Conservation (phyloP, 306 rosid species). For the Prunus dulcis region DNA sequence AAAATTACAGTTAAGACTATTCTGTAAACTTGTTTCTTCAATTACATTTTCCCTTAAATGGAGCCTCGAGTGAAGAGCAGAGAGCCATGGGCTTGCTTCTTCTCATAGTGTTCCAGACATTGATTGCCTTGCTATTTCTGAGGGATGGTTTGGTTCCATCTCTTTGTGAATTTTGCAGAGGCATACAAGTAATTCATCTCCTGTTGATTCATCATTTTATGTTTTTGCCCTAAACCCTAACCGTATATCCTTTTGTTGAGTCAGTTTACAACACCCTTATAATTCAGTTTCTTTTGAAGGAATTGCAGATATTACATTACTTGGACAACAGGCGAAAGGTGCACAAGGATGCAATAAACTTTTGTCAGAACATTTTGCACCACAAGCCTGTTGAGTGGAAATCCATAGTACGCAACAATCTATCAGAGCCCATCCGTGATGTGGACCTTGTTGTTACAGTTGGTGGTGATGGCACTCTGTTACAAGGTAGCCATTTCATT, state of each 20-base stretch:
- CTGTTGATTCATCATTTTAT: background rate
- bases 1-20: background rate
- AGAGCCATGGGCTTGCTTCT: constrained; percentile 46
- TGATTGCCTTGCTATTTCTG: constrained; percentile 30
- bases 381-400: constrained; percentile 75
- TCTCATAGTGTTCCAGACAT: constrained; percentile 53
- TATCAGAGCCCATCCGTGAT: constrained; percentile 56
- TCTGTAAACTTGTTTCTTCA: background rate
- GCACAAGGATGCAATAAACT: constrained; percentile 64
- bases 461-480: constrained; percentile 94
- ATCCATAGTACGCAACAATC: constrained; percentile 41
- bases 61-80: constrained; percentile 66
- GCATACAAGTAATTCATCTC: constrained; percentile 13
- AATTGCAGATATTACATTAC: constrained; percentile 52
- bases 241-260: background rate
- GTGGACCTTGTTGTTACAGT: constrained; percentile 80
- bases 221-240: background rate
- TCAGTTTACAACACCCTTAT: background rate
- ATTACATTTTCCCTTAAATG: constrained; percentile 7
- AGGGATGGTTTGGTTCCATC: constrained; percentile 33
- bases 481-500: constrained; percentile 82
- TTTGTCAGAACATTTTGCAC: constrained; percentile 67
- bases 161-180: constrained; percentile 19
- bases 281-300: constrained; percentile 19
- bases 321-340: constrained; percentile 60